Conservation (phyloP, 768 basidiomycete species). For the Mycena olivaceomarginata region DNA sequence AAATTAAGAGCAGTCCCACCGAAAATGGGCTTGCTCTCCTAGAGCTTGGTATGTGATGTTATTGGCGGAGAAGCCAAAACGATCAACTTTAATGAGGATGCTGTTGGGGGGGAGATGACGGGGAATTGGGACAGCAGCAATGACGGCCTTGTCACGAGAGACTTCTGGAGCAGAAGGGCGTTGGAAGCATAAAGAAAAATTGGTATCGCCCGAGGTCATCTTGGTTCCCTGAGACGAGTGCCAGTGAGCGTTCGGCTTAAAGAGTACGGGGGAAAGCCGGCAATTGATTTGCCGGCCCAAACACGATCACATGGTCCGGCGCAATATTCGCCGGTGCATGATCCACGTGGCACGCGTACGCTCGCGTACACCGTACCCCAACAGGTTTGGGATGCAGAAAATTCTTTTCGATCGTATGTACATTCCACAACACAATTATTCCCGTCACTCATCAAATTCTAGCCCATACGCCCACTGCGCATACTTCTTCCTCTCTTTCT, state of each 20-base stretch:
- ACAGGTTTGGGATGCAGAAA: too few relatives aligned
- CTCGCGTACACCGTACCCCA: too few relatives aligned
- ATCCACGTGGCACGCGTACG: too few relatives aligned
- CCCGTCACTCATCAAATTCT: constrained; percentile 24
- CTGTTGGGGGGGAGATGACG: constrained; percentile 61
- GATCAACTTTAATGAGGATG: constrained; percentile 75
- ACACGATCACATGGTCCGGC: constrained; percentile 19
- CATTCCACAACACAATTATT: neutral
- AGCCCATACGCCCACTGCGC: constrained; percentile 23
- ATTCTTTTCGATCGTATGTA: too few relatives aligned
- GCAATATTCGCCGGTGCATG: constrained; percentile 10
- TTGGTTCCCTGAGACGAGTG: neutral
- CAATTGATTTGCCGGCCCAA: constrained; percentile 2
- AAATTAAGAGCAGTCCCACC: constrained; percentile 52
- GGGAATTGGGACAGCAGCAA: constrained; percentile 50
- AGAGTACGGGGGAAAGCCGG: neutral
- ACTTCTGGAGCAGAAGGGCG: constrained; percentile 31
- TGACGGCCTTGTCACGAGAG: constrained; percentile 46
- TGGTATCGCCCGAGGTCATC: constrained; percentile 8
- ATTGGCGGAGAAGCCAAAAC: constrained; percentile 84
- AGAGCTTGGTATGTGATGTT: constrained; percentile 82
- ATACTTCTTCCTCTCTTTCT: constrained; percentile 31
- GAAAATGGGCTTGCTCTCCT: constrained; percentile 70
- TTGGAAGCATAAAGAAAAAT: constrained; percentile 38
- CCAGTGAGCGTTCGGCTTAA: neutral